Evolutionary conservation across 148 eudicot species (phyloP), one percentile per base, ranked within the genome.

Genomic region (Beta vulgaris): DNA sequence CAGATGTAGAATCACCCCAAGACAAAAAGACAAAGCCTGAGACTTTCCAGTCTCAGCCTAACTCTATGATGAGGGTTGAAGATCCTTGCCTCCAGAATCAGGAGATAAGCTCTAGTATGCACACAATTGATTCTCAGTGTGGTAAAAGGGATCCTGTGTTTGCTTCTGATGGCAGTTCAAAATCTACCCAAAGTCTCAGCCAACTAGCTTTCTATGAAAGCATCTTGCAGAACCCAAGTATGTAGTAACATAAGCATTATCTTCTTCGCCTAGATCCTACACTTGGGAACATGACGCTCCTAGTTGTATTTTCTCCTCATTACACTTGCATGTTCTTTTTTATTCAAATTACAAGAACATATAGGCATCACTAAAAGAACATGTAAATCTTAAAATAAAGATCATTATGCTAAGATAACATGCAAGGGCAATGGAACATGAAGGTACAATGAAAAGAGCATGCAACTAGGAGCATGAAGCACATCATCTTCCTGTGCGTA

Each of bases 1-100:
- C 89, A 19, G 92, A 91, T 71, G 88, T 73, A 43, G 96, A 89
- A 48, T 91, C 91, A 28, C 86, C 96, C 62, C 87, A 86, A 58
- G 93, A 92, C 54, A 92, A 90, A 79, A 87, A 91, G 82, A 86
- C 89, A 15, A 88, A 86, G 90, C 85, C 92, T 0, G 97, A 91
- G 81, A 86, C 72, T 82, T 89, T 83, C 51, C 88, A 78, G 48
- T 71, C 88, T 49, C 86, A 83, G 73, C 84, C 73, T 12, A 81
- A 80, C 40, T 76, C 79, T 10, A 82, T 76, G 69, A 70, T 83
- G 34, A 86, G 88, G 73, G 71, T 84, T 49, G 87, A 89, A 26
- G 90, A 88, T 72, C 64, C 79, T 34, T 83, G 89, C 80, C 87
- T 84, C 71, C 97, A 91, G 37, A 87, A 79, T 64, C 88, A 86